phyloP scores from a whole-genome alignment of 2,329 filamentous ascomycete species.

The Akanthomyces lecanii region DNA sequence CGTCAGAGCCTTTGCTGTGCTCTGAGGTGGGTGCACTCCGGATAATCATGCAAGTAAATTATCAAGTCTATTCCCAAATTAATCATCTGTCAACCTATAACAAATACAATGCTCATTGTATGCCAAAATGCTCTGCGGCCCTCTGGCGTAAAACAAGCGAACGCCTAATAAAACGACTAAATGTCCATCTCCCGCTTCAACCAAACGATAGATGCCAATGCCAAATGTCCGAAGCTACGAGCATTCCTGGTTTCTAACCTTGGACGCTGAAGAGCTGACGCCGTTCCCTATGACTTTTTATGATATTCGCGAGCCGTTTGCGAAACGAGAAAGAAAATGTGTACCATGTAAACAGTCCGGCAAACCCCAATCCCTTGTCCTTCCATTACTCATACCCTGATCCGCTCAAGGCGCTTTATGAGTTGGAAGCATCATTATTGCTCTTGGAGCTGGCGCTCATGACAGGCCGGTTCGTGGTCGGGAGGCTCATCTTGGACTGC shows the following conservation, averaged over 20 bases:
- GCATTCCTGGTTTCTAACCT: slow-evolving; percentile 1
- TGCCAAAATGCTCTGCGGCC: not conserved
- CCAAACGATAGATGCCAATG: slow-evolving; percentile 9
- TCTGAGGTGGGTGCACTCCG: too few species aligned
- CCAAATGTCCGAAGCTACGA: slow-evolving; percentile 10
- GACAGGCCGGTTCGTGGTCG: slow-evolving; percentile 14
- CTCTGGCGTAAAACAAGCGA: slow-evolving; percentile 1
- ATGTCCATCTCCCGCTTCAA: slow-evolving; percentile 5
- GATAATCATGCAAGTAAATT: not conserved
- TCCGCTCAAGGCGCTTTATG: not conserved
- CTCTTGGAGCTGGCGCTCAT: slow-evolving; percentile 18
- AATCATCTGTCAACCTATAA: slow-evolving; percentile 3
- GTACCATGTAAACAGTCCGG: not conserved
- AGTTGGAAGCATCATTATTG: slow-evolving; percentile 17
- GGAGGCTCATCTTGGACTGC: slow-evolving; percentile 15
- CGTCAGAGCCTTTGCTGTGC: too few species aligned
- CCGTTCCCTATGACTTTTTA: slow-evolving; percentile 12
- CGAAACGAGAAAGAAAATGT: slow-evolving; percentile 3
- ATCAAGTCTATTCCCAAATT: slow-evolving; percentile 9
- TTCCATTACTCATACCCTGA: not conserved
- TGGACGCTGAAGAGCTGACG: slow-evolving; percentile 14
- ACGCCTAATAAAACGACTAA: slow-evolving; percentile 7
- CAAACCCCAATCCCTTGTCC: not conserved
- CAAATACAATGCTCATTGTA: slow-evolving; percentile 9
- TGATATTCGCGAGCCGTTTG: not conserved